Evolutionary conservation across 805 yeast species (phyloP), one percentile per base, ranked within the genome.

Genomic region (Lipomyces sp.): DNA sequence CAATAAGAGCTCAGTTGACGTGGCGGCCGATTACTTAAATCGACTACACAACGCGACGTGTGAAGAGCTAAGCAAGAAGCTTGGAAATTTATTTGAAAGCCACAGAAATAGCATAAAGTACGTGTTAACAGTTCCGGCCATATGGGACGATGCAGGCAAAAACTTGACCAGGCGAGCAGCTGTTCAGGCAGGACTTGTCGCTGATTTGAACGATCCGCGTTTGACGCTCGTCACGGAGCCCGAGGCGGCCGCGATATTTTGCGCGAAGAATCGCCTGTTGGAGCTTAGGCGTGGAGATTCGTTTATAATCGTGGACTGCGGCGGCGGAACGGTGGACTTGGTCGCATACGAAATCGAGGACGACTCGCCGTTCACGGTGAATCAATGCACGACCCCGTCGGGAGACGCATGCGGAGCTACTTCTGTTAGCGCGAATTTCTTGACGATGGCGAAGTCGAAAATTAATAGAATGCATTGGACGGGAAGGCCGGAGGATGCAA

Each of bases 241-340:
- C 3, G 59, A 55, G 31, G 59, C 59, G 6, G 59, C 59, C 5
- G 57, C 59, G 3, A 38, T 53, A 2, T 55, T 31, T 23, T 55
- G 59, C 44, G 54, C 59, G 1, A 34, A 44, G 37, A 22, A 37
- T n/a, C 51, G 48, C 2, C 39, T 39, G 6, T 10, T 54, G 34
- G 40, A 43, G 19, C 34, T 53, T 3, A 24, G 35, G 21, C 28
- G 10, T 2, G 42, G 34, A 13, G 51, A 55, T 16, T 33, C 43
- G 4, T 53, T 55, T 32, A 24, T 55, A 19, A 42, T 53, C 24
- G 59, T 55, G 14, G 59, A 55, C 37, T 53, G 59, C 36, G 59
- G 59, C 23, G 59, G 59, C 24, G 59, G 59, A 3, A 53, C 58
- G 8, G 59, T 55, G 14, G 59, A 55, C 29, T 48, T 55, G 43